phyloP scores from a whole-genome alignment of 345 rosid genomes.

The Arabis alpina region DNA sequence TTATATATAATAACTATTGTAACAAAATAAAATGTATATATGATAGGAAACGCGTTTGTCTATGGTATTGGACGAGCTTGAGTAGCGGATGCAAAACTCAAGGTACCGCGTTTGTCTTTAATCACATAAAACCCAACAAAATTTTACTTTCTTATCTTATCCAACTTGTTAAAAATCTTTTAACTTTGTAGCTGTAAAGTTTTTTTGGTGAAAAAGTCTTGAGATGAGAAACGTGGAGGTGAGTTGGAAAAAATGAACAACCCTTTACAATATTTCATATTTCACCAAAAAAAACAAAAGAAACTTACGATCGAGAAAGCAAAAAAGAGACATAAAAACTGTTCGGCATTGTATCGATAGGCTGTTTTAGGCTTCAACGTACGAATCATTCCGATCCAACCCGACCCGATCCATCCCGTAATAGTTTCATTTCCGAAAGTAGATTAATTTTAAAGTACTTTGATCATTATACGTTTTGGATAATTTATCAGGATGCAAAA shows the following conservation, averaged over 20 bases:
- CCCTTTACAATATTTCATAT: conserved; percentile 10
- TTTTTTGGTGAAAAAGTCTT: conserved; percentile 16
- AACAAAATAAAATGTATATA: conserved; percentile 14
- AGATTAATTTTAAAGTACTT: too few species aligned
- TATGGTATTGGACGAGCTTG: conserved; percentile 7
- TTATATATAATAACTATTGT: neutral
- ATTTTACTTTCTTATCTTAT: conserved; percentile 32
- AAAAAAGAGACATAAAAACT: neutral
- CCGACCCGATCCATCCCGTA: too few species aligned
- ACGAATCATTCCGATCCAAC: neutral
- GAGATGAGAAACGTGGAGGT: conserved; percentile 34
- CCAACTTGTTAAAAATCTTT: conserved; percentile 4
- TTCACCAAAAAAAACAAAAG: neutral
- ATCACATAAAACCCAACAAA: conserved; percentile 15
- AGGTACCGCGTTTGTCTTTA: conserved; percentile 23
- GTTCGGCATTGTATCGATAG: neutral
- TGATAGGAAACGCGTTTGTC: too few species aligned
- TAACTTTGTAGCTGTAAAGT: conserved; percentile 39
- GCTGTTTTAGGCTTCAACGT: neutral
- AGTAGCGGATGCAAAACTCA: conserved; percentile 10
- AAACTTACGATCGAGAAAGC: conserved; percentile 13
- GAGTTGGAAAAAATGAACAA: conserved; percentile 37
- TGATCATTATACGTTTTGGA: too few species aligned
- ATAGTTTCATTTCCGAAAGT: too few species aligned
- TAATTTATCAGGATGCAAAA: too few species aligned